These are phyloP conservation scores for Coemansia guatemalensis DNA, from an alignment of 192 early-diverging fungal species.

Conservation along the genomic window DNA sequence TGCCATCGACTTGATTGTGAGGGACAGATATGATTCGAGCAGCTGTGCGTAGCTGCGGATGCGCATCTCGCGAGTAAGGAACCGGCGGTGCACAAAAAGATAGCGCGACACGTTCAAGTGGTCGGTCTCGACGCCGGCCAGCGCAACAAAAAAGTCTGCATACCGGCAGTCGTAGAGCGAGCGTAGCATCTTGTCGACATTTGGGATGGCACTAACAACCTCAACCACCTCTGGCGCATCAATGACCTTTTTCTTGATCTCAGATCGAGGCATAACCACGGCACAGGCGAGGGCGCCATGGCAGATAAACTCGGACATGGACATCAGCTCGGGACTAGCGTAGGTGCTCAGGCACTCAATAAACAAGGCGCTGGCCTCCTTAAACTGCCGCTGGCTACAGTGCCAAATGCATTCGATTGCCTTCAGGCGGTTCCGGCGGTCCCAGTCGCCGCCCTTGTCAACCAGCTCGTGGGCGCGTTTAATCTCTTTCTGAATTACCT, in stretches of 20 bases:
- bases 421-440: conserved; percentile 96
- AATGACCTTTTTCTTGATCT: conserved; percentile 94
- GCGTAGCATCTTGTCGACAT: conserved; percentile 78
- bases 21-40: conserved; percentile 89
- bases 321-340: conserved; percentile 95
- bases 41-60: conserved; percentile 95
- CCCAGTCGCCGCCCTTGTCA: conserved; percentile 99
- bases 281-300: conserved; percentile 89
- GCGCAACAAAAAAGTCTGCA: conserved; percentile 85
- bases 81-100: conserved; percentile 85
- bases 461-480: conserved; percentile 70
- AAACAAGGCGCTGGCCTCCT: conserved; percentile 84
- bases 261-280: conserved; percentile 84
- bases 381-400: conserved; percentile 95
- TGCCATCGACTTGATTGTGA: conserved; percentile 96
- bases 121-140: conserved; percentile 79
- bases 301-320: conserved; percentile 95
- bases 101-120: conserved; percentile 75
- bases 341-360: conserved; percentile 96
- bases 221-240: conserved; percentile 97
- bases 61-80: conserved; percentile 98
- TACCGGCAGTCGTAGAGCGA: conserved; percentile 93
- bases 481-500: conserved; percentile 53
- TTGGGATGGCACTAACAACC: conserved; percentile 86
- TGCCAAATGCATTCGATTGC: conserved; percentile 92